Evolutionary conservation across 805 yeast species (phyloP).

Genomic region (Saturnispora zaruensis): DNA sequence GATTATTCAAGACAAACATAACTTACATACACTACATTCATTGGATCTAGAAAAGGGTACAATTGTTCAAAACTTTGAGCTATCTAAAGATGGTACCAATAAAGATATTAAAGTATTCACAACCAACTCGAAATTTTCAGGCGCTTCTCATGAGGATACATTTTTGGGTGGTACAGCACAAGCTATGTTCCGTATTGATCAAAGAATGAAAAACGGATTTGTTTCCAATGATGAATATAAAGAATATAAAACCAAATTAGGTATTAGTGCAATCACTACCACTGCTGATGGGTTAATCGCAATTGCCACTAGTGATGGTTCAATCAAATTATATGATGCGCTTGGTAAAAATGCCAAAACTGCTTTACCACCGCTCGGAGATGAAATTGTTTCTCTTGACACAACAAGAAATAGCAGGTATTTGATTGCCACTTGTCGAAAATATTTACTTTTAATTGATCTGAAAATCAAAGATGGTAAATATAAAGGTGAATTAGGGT

Average conservation of each 20-base stretch:
- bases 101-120: conserved; percentile 49
- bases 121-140: conserved; percentile 68
- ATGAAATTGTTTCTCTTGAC: conserved; percentile 57
- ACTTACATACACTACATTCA: conserved; percentile 43
- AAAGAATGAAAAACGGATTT: conserved; percentile 53
- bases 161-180: conserved; percentile 61
- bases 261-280: conserved; percentile 56
- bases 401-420: conserved; percentile 74
- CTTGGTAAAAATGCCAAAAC: conserved; percentile 74
- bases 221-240: conserved; percentile 50
- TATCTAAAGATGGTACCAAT: conserved; percentile 29
- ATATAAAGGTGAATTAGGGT: conserved; percentile 54
- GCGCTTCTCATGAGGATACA: conserved; percentile 63
- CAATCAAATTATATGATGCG: conserved; percentile 61
- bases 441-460: conserved; percentile 64
- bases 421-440: conserved; percentile 71
- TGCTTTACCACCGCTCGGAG: conserved; percentile 75
- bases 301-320: conserved; percentile 69
- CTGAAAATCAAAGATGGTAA: conserved; percentile 52
- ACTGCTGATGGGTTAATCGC: conserved; percentile 70
- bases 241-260: conserved; percentile 44
- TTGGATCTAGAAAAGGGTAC: conserved; percentile 77
- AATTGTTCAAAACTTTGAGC: conserved; percentile 80
- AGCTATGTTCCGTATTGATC: conserved; percentile 70
- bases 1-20: conserved; percentile 50